phyloP scores from a whole-genome alignment of 2,329 filamentous ascomycete species.

The Ascocoryne sarcoides region DNA sequence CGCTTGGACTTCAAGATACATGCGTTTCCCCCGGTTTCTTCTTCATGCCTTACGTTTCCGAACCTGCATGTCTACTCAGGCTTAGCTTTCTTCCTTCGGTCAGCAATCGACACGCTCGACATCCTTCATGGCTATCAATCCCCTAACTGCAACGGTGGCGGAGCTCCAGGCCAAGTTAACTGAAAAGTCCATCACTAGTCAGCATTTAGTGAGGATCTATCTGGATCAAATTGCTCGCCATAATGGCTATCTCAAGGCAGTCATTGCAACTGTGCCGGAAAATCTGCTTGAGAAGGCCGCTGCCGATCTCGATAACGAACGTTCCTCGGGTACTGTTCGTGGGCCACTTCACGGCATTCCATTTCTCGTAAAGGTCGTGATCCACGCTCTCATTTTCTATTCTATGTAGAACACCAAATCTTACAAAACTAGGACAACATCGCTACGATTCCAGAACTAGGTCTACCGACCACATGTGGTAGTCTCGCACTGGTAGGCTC shows the following conservation, averaged over 20 bases:
- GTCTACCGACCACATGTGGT: conserved; percentile 63
- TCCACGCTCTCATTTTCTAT: background rate
- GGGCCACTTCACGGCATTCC: conserved; percentile 66
- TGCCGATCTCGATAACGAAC: conserved; percentile 42
- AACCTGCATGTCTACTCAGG: background rate
- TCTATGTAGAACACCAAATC: background rate
- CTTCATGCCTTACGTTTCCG: background rate
- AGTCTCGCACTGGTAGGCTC: conserved; percentile 56
- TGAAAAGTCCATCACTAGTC: background rate
- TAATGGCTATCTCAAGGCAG: conserved; percentile 6
- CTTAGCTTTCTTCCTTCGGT: background rate
- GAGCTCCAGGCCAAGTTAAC: conserved; percentile 1
- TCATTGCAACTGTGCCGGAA: conserved; percentile 1
- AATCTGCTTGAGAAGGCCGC: background rate
- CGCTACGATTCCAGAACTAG: conserved; percentile 47
- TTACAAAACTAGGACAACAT: conserved; percentile 38
- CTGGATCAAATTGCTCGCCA: conserved; percentile 2
- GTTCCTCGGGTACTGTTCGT: conserved; percentile 42
- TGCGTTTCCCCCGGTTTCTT: background rate
- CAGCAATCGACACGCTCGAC: background rate
- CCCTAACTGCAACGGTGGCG: background rate
- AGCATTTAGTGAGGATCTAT: conserved; percentile 1
- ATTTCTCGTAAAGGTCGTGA: conserved; percentile 58
- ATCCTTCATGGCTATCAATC: background rate
- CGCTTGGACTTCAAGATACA: no score